These are phyloP conservation scores for Angophora floribunda DNA, from an alignment of 345 rosid species.

Conservation along the genomic window DNA sequence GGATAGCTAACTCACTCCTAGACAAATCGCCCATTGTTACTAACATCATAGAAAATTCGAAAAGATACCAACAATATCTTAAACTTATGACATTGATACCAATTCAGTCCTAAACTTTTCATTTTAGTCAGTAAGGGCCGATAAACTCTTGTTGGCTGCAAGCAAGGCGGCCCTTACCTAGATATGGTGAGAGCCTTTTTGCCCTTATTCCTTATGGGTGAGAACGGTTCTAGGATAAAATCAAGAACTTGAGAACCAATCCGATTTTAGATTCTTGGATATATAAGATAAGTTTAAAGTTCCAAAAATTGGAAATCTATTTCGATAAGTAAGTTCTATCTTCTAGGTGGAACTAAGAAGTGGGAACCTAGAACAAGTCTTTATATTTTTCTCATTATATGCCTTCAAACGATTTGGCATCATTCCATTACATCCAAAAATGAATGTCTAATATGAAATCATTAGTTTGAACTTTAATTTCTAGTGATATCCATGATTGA, in stretches of 20 bases:
- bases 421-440: too few species aligned
- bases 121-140: too few species aligned
- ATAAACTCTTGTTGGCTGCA: rapidly evolving
- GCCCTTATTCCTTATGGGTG: too few species aligned
- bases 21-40: background rate
- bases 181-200: too few species aligned
- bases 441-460: background rate
- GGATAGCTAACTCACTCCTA: background rate
- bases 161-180: too few species aligned
- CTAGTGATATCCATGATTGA: background rate
- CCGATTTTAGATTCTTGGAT: too few species aligned
- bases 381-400: background rate
- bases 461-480: background rate
- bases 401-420: background rate
- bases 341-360: background rate
- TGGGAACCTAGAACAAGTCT: too few species aligned
- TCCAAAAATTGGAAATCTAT: background rate
- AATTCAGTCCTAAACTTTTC: too few species aligned
- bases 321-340: background rate
- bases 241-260: too few species aligned
- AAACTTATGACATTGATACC: too few species aligned
- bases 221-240: too few species aligned
- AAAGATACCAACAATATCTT: too few species aligned
- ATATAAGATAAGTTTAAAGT: background rate
- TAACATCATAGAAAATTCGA: background rate